A percentile compares a stretch with the other conserved stretches of the same genome.
phyloP scores from a whole-genome alignment of 257 asterid species.

The Jacaranda mimosifolia region DNA sequence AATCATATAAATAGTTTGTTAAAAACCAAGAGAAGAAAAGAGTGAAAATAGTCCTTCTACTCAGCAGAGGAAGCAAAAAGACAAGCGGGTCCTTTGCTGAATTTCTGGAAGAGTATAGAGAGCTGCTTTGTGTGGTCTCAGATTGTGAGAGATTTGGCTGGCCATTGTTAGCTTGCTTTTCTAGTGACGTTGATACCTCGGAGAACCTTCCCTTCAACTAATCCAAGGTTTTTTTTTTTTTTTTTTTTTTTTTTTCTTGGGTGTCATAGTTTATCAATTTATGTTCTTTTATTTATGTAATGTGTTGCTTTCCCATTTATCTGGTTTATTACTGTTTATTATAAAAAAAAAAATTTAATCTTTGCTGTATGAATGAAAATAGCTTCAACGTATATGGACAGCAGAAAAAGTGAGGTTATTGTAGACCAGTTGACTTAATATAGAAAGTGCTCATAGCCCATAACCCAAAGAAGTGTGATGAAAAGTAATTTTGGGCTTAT shows the following conservation, averaged over 20 bases:
- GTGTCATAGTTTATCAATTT: conserved; percentile 4
- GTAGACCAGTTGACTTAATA: conserved; percentile 52
- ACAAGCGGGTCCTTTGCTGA: conserved; percentile 1
- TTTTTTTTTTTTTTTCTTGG: background rate
- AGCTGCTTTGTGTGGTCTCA: conserved; percentile 35
- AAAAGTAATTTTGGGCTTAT: conserved; percentile 34
- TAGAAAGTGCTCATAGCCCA: conserved; percentile 42
- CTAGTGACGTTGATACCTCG: conserved; percentile 40
- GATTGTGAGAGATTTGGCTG: conserved; percentile 37
- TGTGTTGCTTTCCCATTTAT: conserved; percentile 42
- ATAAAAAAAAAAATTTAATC: conserved; percentile 24
- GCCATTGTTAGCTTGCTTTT: conserved; percentile 28
- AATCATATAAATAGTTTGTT: conserved; percentile 10
- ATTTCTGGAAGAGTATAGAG: conserved; percentile 43
- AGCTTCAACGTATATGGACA: conserved; percentile 58
- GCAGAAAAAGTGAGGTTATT: conserved; percentile 47
- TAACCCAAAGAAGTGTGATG: conserved; percentile 19
- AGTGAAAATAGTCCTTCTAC: background rate
- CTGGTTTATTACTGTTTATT: conserved; percentile 33
- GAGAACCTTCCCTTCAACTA: conserved; percentile 35
- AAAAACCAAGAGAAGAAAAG: conserved; percentile 1
- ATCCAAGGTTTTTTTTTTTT: conserved; percentile 36
- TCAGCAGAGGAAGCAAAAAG: background rate
- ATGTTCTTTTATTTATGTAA: background rate
- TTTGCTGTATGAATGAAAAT: conserved; percentile 51